Evolutionary conservation across 768 basidiomycete species (phyloP).

Genomic region (Lentinula edodes): DNA sequence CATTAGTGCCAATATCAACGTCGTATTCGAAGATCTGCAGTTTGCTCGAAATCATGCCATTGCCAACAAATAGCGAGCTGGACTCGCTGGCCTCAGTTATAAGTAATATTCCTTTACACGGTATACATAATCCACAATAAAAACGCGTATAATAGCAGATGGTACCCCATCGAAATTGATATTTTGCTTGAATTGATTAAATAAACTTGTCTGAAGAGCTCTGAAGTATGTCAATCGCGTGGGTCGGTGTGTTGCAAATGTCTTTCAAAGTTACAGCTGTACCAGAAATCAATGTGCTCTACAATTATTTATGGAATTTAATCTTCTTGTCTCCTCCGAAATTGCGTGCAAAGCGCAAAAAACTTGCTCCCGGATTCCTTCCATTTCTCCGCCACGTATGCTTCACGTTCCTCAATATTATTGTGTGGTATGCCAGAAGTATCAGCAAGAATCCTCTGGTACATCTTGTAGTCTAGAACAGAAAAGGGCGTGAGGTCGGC

Average conservation of each 20-base stretch:
- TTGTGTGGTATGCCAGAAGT: background rate
- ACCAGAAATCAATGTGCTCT: background rate
- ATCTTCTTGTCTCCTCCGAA: background rate
- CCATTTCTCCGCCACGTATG: background rate
- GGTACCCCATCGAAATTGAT: background rate
- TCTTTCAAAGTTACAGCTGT: background rate
- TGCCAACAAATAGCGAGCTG: background rate
- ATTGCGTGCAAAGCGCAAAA: background rate
- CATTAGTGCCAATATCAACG: slow-evolving; percentile 25
- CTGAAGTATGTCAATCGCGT: too few relatives aligned
- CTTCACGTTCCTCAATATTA: background rate
- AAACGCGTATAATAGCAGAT: background rate
- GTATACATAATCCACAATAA: background rate
- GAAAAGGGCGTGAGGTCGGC: background rate
- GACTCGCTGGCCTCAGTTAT: background rate
- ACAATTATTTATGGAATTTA: background rate
- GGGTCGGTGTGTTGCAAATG: background rate
- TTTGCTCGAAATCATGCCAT: slow-evolving; percentile 11
- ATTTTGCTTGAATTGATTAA: background rate
- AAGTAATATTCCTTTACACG: background rate
- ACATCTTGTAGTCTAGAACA: background rate
- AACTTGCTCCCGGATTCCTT: background rate
- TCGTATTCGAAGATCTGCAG: slow-evolving; percentile 36
- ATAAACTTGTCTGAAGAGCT: background rate
- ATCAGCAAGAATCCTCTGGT: background rate